These are phyloP conservation scores for Gossypium gossypioides DNA, from an alignment of 441 rosid species.

Conservation along the genomic window DNA sequence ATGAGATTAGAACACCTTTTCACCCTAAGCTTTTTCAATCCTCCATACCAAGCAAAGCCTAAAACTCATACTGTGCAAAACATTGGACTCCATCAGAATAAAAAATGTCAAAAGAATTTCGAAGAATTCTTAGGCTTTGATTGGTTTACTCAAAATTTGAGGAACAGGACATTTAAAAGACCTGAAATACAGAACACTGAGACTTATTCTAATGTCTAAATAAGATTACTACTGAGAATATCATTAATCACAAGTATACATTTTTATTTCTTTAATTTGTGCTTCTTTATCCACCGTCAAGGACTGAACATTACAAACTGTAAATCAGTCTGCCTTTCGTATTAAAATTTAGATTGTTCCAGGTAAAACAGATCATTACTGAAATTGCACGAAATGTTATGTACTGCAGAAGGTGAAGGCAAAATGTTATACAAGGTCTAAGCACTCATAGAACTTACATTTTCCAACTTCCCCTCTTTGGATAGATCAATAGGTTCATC, in stretches of 20 bases:
- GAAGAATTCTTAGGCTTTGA: background rate
- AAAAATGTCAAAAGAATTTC: background rate
- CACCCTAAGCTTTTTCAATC: background rate
- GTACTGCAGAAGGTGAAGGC: background rate
- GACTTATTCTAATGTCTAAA: background rate
- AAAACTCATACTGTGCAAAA: background rate
- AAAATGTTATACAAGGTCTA: background rate
- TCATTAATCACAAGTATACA: background rate
- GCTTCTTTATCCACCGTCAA: background rate
- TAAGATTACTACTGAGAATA: background rate
- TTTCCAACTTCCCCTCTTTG: conserved; percentile 55
- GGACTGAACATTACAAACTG: background rate
- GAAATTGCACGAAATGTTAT: background rate
- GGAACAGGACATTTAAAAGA: background rate
- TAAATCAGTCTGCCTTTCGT: background rate
- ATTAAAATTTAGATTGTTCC: background rate
- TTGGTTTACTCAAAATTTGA: background rate
- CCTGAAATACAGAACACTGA: background rate
- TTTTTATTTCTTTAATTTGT: background rate
- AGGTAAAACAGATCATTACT: background rate
- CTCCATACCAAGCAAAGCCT: background rate
- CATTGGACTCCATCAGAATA: background rate
- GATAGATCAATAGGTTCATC: conserved; percentile 61
- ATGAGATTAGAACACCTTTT: background rate
- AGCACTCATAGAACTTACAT: conserved; percentile 38